Conservation (phyloP, 768 basidiomycete genomes). For the Boletus insuetus region DNA sequence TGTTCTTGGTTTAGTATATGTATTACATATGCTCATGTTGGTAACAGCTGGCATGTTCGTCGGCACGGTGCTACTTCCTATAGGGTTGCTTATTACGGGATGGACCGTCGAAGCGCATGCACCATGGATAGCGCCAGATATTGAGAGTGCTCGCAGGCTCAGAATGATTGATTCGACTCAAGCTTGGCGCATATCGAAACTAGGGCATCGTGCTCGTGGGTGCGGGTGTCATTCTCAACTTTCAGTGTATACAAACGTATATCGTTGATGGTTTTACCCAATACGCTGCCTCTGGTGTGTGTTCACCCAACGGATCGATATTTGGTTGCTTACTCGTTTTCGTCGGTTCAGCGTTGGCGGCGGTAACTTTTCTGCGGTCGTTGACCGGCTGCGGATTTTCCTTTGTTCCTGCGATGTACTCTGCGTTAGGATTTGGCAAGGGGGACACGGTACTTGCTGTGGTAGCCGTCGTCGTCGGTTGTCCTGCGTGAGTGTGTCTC, state of each 20-base stretch:
- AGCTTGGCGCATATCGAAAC: not conserved
- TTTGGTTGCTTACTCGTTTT: not conserved
- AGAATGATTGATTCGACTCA: not conserved
- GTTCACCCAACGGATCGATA: not conserved
- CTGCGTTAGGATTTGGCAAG: slow-evolving; percentile 63
- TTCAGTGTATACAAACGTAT: slow-evolving; percentile 65
- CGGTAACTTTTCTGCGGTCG: slow-evolving; percentile 59
- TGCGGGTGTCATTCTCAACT: slow-evolving; percentile 55
- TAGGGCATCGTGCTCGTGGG: slow-evolving; percentile 60
- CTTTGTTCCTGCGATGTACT: slow-evolving; percentile 65
- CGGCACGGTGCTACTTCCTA: slow-evolving; percentile 57
- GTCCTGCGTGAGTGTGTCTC: slow-evolving; percentile 43
- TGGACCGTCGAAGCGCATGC: slow-evolving; percentile 60
- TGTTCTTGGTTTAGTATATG: not conserved
- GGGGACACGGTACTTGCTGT: slow-evolving; percentile 65
- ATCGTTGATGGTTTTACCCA: slow-evolving; percentile 65
- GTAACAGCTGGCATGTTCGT: slow-evolving; percentile 54
- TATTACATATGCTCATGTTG: slow-evolving; percentile 14
- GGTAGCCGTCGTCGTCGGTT: slow-evolving; percentile 56
- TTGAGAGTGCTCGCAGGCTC: slow-evolving; percentile 39
- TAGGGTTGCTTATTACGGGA: slow-evolving; percentile 66
- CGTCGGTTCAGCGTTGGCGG: slow-evolving; percentile 53
- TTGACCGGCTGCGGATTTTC: slow-evolving; percentile 75
- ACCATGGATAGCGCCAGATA: slow-evolving; percentile 70
- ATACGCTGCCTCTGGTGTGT: slow-evolving; percentile 63